phyloP scores from a whole-genome alignment of 352 stramenopile genomes.

The Phytopythium montanum region DNA sequence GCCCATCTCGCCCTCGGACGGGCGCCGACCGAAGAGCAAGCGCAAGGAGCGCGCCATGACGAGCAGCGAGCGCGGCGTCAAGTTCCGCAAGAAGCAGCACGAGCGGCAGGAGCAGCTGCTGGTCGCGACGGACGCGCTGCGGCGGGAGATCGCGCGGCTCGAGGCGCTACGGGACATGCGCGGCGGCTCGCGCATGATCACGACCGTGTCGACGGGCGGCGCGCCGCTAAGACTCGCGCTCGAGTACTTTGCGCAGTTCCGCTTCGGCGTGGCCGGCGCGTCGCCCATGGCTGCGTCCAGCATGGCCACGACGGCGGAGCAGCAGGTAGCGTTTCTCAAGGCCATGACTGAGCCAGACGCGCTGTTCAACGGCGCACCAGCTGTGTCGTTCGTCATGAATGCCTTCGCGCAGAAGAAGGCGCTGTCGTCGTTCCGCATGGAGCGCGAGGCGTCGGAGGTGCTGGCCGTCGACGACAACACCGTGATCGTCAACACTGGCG shows the following conservation, averaged over 20 bases:
- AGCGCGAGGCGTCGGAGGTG: constrained; percentile 17
- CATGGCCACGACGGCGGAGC: background rate
- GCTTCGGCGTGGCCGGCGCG: constrained; percentile 13
- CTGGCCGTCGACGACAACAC: constrained; percentile 20
- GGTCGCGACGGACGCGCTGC: constrained; percentile 13
- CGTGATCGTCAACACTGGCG: constrained; percentile 23
- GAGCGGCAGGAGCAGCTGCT: constrained; percentile 16
- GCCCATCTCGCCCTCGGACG: background rate
- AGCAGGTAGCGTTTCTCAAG: constrained; percentile 24
- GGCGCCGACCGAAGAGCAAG: background rate
- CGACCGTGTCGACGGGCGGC: constrained; percentile 10
- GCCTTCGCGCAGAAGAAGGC: constrained; percentile 24
- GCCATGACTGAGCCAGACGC: constrained; percentile 21
- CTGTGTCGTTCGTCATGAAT: constrained; percentile 17
- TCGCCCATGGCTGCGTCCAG: background rate
- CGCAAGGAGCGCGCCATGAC: constrained; percentile 13
- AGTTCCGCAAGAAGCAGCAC: constrained; percentile 25
- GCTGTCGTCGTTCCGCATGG: constrained; percentile 26
- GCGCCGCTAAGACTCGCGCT: constrained; percentile 24
- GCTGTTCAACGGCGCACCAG: constrained; percentile 16
- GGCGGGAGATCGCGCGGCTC: constrained; percentile 21
- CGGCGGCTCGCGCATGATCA: constrained; percentile 11
- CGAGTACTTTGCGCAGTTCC: constrained; percentile 41
- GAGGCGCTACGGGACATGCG: constrained; percentile 15
- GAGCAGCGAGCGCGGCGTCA: constrained; percentile 25